Evolutionary conservation across 2,329 filamentous ascomycete genomes (phyloP), one percentile per base, ranked within the genome.

Genomic region (Hirsutella rhossiliensis): DNA sequence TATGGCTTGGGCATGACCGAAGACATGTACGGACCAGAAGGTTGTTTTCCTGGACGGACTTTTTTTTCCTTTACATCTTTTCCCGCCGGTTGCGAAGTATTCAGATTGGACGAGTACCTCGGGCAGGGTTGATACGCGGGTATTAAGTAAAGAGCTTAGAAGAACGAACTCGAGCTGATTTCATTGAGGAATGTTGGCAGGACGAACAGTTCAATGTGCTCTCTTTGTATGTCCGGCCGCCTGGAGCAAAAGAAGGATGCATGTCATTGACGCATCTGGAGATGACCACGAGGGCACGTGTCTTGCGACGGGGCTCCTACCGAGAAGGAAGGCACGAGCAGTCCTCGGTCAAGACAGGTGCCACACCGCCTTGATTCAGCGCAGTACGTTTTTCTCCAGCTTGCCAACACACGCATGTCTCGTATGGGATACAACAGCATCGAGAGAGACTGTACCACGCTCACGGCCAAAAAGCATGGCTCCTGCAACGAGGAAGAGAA

Each of bases 11-110:
- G 58, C 59, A 60, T 55, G 52, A 51, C 49, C 48, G 52, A 54
- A 50, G 50, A 51, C 50, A 60, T 59, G 57, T 62, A 59, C 52
- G 56, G 58, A 18, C 52, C 59, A 61, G 58, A 56, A 56, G 49
- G 54, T 50, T 55, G 51, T 48, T 48, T 55, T 51, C 52, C 34
- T 44, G 45, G 52, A 44, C 46, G 47, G 47, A 47, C 50, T 53
- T 48, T 50, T 50, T 51, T 48, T 56, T 50, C 42, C 39, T 43
- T 39, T 44, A 43, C 44, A 51, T 49, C 45, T 45, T 42, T n/a
- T n/a, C n/a, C 42, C 18, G 15, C 7, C n/a, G 7, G n/a, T 32
- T 32, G 15, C 18, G 9, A 37, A 15, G 12, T 17, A 17, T 37
- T 37, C 34, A 19, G 15, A 17, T 18, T 17, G 23, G 23, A 27